Base-by-base conservation (phyloP, 768 basidiomycete species). In the Amanita inopinata region DNA sequence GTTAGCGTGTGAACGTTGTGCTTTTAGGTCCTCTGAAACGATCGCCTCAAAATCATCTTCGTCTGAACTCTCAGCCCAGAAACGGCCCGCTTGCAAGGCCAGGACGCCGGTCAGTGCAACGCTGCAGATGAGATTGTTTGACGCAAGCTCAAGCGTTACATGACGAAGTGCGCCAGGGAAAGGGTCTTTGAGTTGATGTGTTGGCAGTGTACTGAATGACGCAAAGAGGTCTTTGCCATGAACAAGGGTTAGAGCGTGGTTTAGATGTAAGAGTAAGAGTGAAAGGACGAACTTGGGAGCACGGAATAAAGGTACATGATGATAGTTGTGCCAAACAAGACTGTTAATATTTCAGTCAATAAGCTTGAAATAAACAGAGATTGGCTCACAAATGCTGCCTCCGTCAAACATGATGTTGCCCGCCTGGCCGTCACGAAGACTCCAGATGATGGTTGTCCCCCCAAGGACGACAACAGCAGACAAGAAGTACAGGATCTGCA, bases 391-490 rank as follows among this genome's bases (percentile, higher is more conserved):
- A 51, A 89, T 80, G 59, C 86, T 89, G 38, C 83, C 88, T 18
- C 88, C 87, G 53, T 91, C 88, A 52, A 91, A 91, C 86, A 91
- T 89, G 56, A 91, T 67, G 59, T 91, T 90, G 23, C 78, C 83
- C 2, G 87, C 87, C 49, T 76, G 64, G 5, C 83, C 76, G 48
- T 90, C 85, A 24, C 76, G 67, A 48, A 89, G 65, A 58, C 84
- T 89, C 78, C 80, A 84, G 18, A 87, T 65, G 38, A 89, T 77
- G 34, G 81, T 83, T 22, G 67, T 59, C 2, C 65, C 81, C 3
- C 86, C 87, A 23, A 80, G 60, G 4, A 65, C 27, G 22, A 78
- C 71, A 31, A 87, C 61, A 12, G 65, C 64, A n/a, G 61, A 66
- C 34, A 85, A 67, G 38, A 78, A 53, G 48, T 78, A 83, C 40